Base-by-base conservation (phyloP, 148 eudicot genomes). In the Dysphania ambrosioides region DNA sequence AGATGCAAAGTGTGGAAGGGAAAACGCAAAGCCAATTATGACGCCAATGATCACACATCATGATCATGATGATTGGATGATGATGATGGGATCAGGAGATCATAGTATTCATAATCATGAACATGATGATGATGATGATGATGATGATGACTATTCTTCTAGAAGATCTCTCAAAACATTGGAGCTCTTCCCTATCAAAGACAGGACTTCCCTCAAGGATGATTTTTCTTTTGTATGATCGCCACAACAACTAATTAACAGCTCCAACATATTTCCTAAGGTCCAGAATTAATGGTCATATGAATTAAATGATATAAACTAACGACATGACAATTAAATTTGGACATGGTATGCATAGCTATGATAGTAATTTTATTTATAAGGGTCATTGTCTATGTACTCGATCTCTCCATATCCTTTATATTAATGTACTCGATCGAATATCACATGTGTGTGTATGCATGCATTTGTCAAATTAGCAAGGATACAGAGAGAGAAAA, bases 171-270 rank as follows among this genome's bases (percentile, higher is more conserved):
- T 90, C 66, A 82, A 87, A 87, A 92, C 97, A 81, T 87, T 92
- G 79, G 78, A 89, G 77, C 92, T 92, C 74, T 92, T 92, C 68
- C 97, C 97, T 49, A 80, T 85, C 79, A 88, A 83, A 42, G 77
- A 91, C 76, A 82, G 71, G 79, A 59, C 72, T 23, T 67, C 73
- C 2, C 72, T 66, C 29, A 76, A 76, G 34, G 51, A 66, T 38
- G 41, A 51, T 71, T 42, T 40, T 53, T 64, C 70, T 8, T 19
- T 27, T 61, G 29, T 61, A 60, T 44, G 42, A 24, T 40, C 7
- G 13, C n/a, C n/a, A n/a, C n/a, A n/a, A n/a, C n/a, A n/a, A n/a
- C n/a, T n/a, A n/a, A n/a, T n/a, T n/a, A n/a, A n/a, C n/a, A n/a
- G n/a, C n/a, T n/a, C n/a, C n/a, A n/a, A n/a, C n/a, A n/a, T n/a